Conservation (phyloP, 2,329 filamentous ascomycete species). For the Penicillium sp. region DNA sequence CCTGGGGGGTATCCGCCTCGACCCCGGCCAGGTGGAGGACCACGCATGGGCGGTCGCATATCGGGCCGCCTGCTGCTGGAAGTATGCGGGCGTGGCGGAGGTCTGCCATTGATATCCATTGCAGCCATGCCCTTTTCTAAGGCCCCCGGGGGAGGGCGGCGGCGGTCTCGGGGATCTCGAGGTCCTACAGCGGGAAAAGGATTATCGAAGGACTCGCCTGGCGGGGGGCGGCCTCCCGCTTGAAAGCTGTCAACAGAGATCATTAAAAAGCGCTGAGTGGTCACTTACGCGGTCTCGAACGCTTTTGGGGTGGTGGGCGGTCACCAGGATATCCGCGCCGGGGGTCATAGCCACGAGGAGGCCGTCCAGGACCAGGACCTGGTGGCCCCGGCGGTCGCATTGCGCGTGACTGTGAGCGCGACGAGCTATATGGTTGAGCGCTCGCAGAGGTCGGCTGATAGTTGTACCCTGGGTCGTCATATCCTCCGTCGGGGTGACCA, state of each 20-base stretch:
- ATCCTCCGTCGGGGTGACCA: conserved; percentile 19
- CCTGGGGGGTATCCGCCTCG: conserved; percentile 22
- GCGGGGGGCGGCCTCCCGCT: conserved; percentile 25
- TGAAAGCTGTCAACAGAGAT: conserved; percentile 3
- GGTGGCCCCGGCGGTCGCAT: conserved; percentile 29
- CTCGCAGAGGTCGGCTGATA: conserved; percentile 24
- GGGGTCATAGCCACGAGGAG: conserved; percentile 22
- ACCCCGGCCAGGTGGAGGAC: conserved; percentile 20
- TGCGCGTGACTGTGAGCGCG: conserved; percentile 27
- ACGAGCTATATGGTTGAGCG: conserved; percentile 20
- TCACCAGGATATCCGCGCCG: conserved; percentile 26
- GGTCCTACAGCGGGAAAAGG: conserved; percentile 44
- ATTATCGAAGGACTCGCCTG: conserved; percentile 45
- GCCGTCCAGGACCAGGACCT: conserved; percentile 24
- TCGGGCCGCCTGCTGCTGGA: conserved; percentile 33
- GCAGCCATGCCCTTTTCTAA: conserved; percentile 38
- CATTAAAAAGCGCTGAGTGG: not conserved
- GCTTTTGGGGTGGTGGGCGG: conserved; percentile 29
- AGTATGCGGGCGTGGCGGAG: conserved; percentile 36
- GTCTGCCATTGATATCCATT: conserved; percentile 35
- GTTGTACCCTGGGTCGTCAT: conserved; percentile 26
- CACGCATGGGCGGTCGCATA: conserved; percentile 24
- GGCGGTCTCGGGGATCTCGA: conserved; percentile 27
- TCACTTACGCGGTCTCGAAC: conserved; percentile 33
- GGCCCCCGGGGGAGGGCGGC: conserved; percentile 29